phyloP scores from a whole-genome alignment of 768 basidiomycete genomes.

The Lentinula lateritia region DNA sequence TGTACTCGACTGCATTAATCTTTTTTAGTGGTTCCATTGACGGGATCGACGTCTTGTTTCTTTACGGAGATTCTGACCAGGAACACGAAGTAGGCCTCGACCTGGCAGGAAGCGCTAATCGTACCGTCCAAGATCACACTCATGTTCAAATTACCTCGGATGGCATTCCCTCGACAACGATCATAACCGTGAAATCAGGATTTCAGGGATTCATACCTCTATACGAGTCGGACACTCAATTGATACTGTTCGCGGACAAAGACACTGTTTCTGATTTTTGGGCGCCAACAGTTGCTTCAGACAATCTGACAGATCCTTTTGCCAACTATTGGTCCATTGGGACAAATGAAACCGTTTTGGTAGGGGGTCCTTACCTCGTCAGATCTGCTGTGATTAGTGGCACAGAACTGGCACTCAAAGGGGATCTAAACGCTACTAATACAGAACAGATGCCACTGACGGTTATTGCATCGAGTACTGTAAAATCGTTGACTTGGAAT shows the following conservation, averaged over 20 bases:
- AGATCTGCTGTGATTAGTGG: slow-evolving; percentile 47
- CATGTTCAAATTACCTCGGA: slow-evolving; percentile 24
- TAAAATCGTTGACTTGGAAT: slow-evolving; percentile 68
- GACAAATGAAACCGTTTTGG: slow-evolving; percentile 61
- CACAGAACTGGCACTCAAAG: slow-evolving; percentile 50
- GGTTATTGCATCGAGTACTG: slow-evolving; percentile 52
- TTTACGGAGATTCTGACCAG: slow-evolving; percentile 51
- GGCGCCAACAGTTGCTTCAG: slow-evolving; percentile 55
- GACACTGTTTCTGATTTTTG: slow-evolving; percentile 68
- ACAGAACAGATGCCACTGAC: slow-evolving; percentile 41
- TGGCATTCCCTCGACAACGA: slow-evolving; percentile 20
- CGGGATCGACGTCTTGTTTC: slow-evolving; percentile 55
- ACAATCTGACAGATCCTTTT: slow-evolving; percentile 32
- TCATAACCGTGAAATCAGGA: slow-evolving; percentile 53
- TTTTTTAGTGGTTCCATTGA: slow-evolving; percentile 63
- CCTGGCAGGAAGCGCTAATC: slow-evolving; percentile 42
- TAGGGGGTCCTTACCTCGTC: slow-evolving; percentile 62
- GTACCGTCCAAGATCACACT: slow-evolving; percentile 19
- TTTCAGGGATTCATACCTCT: slow-evolving; percentile 53
- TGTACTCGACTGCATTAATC: slow-evolving; percentile 71
- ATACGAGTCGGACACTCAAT: slow-evolving; percentile 61
- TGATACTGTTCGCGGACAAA: slow-evolving; percentile 65
- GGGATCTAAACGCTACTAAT: slow-evolving; percentile 54
- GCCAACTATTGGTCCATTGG: slow-evolving; percentile 69
- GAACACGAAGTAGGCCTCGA: slow-evolving; percentile 48